Conservation (phyloP, 2,329 filamentous ascomycete genomes). For the Falciphora oryzae region DNA sequence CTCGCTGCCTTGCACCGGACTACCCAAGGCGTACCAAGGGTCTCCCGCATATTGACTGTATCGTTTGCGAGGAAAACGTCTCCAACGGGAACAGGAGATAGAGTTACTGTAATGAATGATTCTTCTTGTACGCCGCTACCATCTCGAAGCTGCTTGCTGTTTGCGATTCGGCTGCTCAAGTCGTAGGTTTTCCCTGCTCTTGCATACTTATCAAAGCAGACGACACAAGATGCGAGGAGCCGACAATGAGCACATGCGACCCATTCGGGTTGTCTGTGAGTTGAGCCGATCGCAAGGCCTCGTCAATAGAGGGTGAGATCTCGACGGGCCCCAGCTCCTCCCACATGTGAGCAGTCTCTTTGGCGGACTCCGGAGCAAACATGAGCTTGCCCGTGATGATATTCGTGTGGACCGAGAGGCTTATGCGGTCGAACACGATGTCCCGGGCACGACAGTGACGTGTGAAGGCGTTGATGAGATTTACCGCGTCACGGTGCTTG, state of each 20-base stretch:
- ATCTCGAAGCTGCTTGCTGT: too few relatives aligned
- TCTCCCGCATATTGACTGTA: too few relatives aligned
- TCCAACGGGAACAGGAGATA: too few relatives aligned
- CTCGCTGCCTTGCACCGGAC: too few relatives aligned
- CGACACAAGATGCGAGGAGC: conserved; percentile 10
- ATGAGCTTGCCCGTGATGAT: conserved; percentile 5
- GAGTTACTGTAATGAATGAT: too few relatives aligned
- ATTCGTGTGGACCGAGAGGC: conserved; percentile 2
- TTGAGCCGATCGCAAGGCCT: neutral
- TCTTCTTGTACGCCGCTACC: too few relatives aligned
- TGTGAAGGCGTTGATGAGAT: neutral
- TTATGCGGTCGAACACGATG: conserved; percentile 6
- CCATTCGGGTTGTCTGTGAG: neutral
- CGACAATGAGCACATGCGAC: conserved; percentile 7
- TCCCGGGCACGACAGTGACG: neutral
- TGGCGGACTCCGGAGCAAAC: conserved; percentile 3
- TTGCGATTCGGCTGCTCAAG: neutral
- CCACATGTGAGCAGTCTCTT: neutral
- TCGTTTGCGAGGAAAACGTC: too few relatives aligned
- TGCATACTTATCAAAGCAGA: conserved; percentile 13
- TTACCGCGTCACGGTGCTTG: conserved; percentile 1
- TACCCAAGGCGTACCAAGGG: too few relatives aligned
- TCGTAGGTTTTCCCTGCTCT: neutral
- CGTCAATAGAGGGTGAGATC: neutral
- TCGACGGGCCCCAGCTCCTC: neutral